These are phyloP conservation scores for Quercus gilva DNA, from an alignment of 306 rosid genomes.

Conservation along the genomic window DNA sequence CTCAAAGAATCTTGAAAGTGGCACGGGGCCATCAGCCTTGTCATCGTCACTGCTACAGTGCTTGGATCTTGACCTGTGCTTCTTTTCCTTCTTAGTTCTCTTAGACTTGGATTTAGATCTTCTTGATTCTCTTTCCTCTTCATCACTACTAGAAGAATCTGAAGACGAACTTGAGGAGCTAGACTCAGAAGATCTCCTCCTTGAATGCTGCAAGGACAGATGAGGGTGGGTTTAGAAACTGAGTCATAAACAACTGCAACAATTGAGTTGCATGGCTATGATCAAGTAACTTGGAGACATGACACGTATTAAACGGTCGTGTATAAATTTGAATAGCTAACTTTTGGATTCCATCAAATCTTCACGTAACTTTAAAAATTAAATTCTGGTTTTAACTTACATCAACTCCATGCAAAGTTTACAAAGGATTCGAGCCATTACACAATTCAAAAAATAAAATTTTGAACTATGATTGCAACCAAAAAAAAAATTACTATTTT, in stretches of 20 bases:
- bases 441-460: background rate
- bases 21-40: constrained; percentile 73
- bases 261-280: background rate
- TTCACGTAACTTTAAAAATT: no score
- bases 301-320: background rate
- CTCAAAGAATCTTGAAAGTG: constrained; percentile 89
- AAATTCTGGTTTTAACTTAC: background rate
- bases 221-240: constrained; percentile 2
- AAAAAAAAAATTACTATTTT: no score
- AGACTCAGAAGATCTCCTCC: constrained; percentile 69
- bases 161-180: constrained; percentile 69
- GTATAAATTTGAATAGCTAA: background rate
- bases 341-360: no score
- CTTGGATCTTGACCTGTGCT: constrained; percentile 66
- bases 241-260: background rate
- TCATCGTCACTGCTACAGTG: constrained; percentile 45
- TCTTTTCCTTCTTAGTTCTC: constrained; percentile 84
- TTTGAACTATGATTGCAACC: background rate
- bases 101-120: constrained; percentile 83
- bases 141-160: constrained; percentile 64
- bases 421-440: background rate
- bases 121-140: constrained; percentile 66
- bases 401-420: background rate
- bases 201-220: constrained; percentile 63
- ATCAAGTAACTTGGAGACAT: background rate